Evolutionary conservation across 2,329 filamentous ascomycete genomes (phyloP), one percentile per base, ranked within the genome.

Genomic region (Penicillium sp.): DNA sequence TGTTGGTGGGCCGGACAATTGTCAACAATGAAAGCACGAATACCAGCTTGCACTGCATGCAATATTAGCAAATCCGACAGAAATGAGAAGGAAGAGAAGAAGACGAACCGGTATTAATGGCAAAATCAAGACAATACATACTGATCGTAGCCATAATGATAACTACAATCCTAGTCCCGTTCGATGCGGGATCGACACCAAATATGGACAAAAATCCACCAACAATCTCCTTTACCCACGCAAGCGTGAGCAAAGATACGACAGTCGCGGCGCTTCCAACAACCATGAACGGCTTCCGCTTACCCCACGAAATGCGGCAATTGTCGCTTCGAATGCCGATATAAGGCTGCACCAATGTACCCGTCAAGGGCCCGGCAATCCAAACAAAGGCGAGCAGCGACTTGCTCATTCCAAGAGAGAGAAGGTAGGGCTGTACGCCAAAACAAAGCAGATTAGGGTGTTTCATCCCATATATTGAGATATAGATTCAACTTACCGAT

Each of bases 1-100:
- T 97, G 92, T 69, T 97, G 92, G 65, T 96, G 92, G 1, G 89
- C 84, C 0, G 94, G 94, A 0, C 90, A 89, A 65, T 91, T 92
- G 67, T 97, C 92, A 22, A 96, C 89, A 48, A 97, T 95, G 68
- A 65, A 96, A 89, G 4, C 86, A 45, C 61, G 48, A 40, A 62
- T 60, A 4, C 57, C 89, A 44, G 94, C 92, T 81, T 97, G 92
- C 30, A 97, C 90, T 82, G 58, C 52, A 58, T 5, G 13, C 13
- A 44, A 13, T 55, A 46, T 54, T 54, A 49, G 53, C 18, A 13
- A 44, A 39, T 61, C 27, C 53, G 14, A n/a, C 18, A 33, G 18
- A 8, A 10, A 22, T 13, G 2, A 8, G 4, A 22, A 22, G 4
- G 22, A 35, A 16, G 5, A 36, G 18, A 11, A 27, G 24, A 11